Percentiles rank a stretch among this genome's conserved stretches.
Evolutionary conservation across 2,329 filamentous ascomycete species (phyloP).

Genomic region (Orbilia blumenaviensis): DNA sequence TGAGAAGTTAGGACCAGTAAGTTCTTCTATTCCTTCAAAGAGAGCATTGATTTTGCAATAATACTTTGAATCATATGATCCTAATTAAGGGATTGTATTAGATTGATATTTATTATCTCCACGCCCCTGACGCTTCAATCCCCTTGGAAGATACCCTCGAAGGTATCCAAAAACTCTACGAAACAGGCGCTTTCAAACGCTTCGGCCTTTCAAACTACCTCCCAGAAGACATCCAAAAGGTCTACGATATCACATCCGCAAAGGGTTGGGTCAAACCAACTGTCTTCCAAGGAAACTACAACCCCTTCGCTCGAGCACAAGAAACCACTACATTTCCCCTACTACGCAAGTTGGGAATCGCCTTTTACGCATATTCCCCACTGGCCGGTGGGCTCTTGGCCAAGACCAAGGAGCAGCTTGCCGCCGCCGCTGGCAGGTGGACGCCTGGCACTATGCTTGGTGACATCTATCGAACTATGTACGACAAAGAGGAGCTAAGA

Average conservation of each 20-base stretch:
- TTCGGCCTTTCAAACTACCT: conserved; percentile 86
- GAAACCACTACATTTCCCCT: conserved; percentile 78
- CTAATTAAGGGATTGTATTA: too few relatives aligned
- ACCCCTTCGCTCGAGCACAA: conserved; percentile 77
- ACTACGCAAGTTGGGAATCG: conserved; percentile 79
- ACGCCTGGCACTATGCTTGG: conserved; percentile 17
- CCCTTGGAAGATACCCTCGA: conserved; percentile 82
- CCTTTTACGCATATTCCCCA: conserved; percentile 84
- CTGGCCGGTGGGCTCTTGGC: conserved; percentile 81
- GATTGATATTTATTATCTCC: conserved; percentile 80
- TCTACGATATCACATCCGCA: conserved; percentile 79
- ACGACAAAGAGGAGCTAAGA: conserved; percentile 29
- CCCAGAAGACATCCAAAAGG: conserved; percentile 85
- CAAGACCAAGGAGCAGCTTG: conserved; percentile 44
- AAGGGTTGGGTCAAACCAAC: conserved; percentile 84
- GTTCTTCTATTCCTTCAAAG: background rate
- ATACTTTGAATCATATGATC: too few relatives aligned
- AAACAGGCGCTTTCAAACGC: conserved; percentile 83
- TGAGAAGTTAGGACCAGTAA: conserved; percentile 42
- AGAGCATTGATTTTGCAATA: background rate
- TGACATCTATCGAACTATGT: conserved; percentile 39
- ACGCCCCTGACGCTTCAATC: conserved; percentile 73
- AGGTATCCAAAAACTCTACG: conserved; percentile 81
- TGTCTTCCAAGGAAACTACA: conserved; percentile 90
- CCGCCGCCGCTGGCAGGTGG: conserved; percentile 31